Evolutionary conservation across 2,329 filamentous ascomycete species (phyloP).

Genomic region (Diaporthe sp.): DNA sequence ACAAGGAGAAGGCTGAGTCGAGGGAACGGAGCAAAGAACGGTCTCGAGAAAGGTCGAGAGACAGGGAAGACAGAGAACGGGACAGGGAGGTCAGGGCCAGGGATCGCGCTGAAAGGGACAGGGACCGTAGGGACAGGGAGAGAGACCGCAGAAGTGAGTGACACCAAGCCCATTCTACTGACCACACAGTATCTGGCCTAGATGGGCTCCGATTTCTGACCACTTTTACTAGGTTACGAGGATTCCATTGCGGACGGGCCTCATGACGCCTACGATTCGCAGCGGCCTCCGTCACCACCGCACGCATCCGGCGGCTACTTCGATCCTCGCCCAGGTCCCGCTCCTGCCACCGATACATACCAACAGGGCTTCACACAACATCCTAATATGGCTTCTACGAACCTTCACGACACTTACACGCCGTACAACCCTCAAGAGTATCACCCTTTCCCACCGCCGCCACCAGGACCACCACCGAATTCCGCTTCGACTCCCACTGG

Average conservation of each 20-base stretch:
- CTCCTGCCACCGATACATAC: constrained; percentile 30
- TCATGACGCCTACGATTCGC: constrained; percentile 51
- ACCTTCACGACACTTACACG: constrained; percentile 52
- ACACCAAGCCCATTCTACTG: background rate
- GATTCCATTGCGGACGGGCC: constrained; percentile 55
- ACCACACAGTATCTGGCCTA: background rate
- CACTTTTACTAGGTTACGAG: constrained; percentile 50
- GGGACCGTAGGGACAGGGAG: constrained; percentile 55
- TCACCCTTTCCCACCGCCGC: constrained; percentile 56
- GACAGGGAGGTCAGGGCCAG: constrained; percentile 47
- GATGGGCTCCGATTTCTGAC: constrained; percentile 26
- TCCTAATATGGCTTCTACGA: constrained; percentile 52
- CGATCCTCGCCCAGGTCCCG: constrained; percentile 47
- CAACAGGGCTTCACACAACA: constrained; percentile 54
- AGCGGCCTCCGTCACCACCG: constrained; percentile 60
- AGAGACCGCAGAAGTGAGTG: constrained; percentile 54
- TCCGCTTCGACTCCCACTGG: constrained; percentile 44
- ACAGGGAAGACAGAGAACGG: constrained; percentile 36
- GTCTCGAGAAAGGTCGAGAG: constrained; percentile 51
- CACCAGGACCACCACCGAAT: constrained; percentile 51
- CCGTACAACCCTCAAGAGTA: constrained; percentile 61
- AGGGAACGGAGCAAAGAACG: constrained; percentile 53
- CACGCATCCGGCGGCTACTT: constrained; percentile 67
- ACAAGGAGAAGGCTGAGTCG: constrained; percentile 52
- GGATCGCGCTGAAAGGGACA: constrained; percentile 50